Percentiles rank a stretch among this genome's conserved stretches.
phyloP scores from a whole-genome alignment of 192 early-diverging fungal genomes.

The Allomyces macrogynus region DNA sequence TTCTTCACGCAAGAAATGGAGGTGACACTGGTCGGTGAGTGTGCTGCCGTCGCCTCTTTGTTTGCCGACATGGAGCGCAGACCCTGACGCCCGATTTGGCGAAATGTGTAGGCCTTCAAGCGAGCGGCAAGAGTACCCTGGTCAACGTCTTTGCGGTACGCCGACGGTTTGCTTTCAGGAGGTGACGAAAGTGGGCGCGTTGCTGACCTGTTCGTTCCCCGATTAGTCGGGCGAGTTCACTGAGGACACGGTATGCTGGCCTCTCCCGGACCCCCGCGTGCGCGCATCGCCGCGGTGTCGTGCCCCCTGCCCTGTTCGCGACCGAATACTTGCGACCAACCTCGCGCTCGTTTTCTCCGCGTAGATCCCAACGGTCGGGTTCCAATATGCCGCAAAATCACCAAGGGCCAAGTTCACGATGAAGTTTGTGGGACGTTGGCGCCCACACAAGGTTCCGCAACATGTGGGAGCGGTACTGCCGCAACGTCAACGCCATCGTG shows the following conservation, averaged over 20 bases:
- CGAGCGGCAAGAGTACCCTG: constrained; percentile 69
- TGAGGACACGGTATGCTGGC: constrained; percentile 33
- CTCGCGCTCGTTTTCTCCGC: not conserved
- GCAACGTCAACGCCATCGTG: constrained; percentile 96
- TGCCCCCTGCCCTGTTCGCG: too few species aligned
- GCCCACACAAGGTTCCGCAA: constrained; percentile 90
- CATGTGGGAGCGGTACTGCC: constrained; percentile 83
- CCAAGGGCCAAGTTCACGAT: constrained; percentile 85
- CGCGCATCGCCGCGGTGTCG: too few species aligned
- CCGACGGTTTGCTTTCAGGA: constrained; percentile 7
- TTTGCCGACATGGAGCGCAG: too few species aligned
- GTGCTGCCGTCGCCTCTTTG: too few species aligned
- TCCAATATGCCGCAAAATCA: constrained; percentile 95
- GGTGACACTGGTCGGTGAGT: constrained; percentile 48
- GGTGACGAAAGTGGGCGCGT: not conserved
- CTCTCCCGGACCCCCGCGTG: too few species aligned
- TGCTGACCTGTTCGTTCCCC: not conserved
- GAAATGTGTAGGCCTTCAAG: constrained; percentile 32
- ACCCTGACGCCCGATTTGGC: too few species aligned
- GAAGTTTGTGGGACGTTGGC: constrained; percentile 99
- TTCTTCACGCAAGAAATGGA: constrained; percentile 84
- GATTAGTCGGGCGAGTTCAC: constrained; percentile 48
- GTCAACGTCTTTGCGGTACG: constrained; percentile 69
- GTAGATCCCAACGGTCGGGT: constrained; percentile 89
- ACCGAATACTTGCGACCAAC: too few species aligned